Conservation (phyloP, 306 rosid genomes). For the Leucaena leucocephala region DNA sequence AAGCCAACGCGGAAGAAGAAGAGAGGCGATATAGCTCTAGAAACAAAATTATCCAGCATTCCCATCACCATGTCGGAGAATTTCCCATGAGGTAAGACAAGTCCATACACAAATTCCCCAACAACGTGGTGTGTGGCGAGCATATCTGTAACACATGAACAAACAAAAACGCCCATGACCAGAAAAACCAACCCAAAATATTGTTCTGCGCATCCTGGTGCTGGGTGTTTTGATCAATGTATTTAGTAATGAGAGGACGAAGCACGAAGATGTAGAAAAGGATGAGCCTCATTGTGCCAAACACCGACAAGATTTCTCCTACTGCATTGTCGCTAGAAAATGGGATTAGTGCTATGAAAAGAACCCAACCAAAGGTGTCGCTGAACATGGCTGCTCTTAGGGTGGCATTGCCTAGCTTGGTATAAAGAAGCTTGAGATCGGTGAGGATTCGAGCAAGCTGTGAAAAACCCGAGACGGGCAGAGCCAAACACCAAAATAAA, state of each 20-base stretch:
- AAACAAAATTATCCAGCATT: background rate
- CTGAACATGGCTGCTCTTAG: background rate
- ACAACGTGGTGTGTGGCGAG: background rate
- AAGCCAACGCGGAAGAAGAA: background rate
- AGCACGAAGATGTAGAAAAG: background rate
- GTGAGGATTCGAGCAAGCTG: background rate
- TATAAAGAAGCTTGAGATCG: background rate
- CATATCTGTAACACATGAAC: background rate
- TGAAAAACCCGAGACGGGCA: background rate
- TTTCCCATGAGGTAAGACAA: background rate
- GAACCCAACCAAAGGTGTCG: background rate
- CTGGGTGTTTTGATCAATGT: background rate
- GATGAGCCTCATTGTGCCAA: background rate
- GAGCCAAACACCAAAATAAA: background rate
- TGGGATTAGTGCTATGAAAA: background rate
- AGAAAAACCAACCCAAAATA: background rate
- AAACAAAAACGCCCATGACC: background rate
- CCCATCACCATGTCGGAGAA: background rate
- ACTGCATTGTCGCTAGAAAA: background rate
- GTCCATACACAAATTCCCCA: background rate
- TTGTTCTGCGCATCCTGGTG: background rate
- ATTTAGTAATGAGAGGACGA: background rate
- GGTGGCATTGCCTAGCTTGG: background rate
- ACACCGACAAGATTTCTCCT: background rate
- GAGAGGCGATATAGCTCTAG: background rate